These are phyloP conservation scores for Raphanus raphanistrum DNA, from an alignment of 345 rosid genomes.

Conservation along the genomic window DNA sequence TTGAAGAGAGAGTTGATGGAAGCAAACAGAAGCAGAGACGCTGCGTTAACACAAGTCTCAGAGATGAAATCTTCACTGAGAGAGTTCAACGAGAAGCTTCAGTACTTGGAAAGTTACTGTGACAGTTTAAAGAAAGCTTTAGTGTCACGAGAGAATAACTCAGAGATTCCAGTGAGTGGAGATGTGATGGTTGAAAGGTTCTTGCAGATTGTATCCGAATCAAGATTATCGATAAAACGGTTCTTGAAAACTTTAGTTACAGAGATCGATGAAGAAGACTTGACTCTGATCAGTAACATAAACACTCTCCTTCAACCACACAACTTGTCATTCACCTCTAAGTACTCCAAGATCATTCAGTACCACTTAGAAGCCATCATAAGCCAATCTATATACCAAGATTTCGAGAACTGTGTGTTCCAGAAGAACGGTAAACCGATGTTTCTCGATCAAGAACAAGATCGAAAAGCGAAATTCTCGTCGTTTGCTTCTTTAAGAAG, in stretches of 20 bases:
- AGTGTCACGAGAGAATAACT: slow-evolving; percentile 22
- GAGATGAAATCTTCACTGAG: slow-evolving; percentile 80
- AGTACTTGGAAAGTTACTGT: slow-evolving; percentile 79
- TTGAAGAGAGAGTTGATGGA: slow-evolving; percentile 72
- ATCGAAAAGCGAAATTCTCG: slow-evolving; percentile 70
- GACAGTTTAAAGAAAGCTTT: slow-evolving; percentile 78
- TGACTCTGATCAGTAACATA: slow-evolving; percentile 51
- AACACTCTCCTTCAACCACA: slow-evolving; percentile 66
- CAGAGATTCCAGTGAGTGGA: slow-evolving; percentile 71
- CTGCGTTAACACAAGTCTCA: slow-evolving; percentile 65
- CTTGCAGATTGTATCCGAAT: slow-evolving; percentile 89
- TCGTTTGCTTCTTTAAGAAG: slow-evolving; percentile 79
- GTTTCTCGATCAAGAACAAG: slow-evolving; percentile 70
- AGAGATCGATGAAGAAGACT: slow-evolving; percentile 74
- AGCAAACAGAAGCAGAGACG: slow-evolving; percentile 75
- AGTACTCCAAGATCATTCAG: slow-evolving; percentile 64
- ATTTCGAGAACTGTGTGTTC: slow-evolving; percentile 81
- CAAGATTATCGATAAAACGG: slow-evolving; percentile 89
- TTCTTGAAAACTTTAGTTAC: slow-evolving; percentile 74
- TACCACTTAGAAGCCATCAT: slow-evolving; percentile 80
- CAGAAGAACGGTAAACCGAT: slow-evolving; percentile 78
- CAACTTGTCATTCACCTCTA: slow-evolving; percentile 60
- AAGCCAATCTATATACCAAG: slow-evolving; percentile 82
- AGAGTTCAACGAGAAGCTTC: slow-evolving; percentile 74
- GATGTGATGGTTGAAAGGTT: slow-evolving; percentile 93